phyloP scores from a whole-genome alignment of 2,329 filamentous ascomycete species.

The Penicillium sp. region DNA sequence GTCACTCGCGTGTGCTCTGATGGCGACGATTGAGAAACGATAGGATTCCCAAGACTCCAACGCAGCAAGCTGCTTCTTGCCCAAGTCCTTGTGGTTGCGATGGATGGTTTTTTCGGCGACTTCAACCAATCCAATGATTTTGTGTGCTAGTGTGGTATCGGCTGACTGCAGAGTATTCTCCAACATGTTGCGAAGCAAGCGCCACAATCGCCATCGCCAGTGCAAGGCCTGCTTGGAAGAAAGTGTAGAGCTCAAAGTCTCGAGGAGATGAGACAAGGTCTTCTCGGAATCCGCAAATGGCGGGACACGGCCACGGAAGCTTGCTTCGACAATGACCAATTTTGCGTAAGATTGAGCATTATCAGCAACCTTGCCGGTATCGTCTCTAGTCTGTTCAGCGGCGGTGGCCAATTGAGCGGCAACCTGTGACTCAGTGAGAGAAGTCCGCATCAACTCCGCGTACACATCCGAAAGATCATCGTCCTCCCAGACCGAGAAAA shows the following conservation, averaged over 20 bases:
- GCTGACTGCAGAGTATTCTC: conserved; percentile 29
- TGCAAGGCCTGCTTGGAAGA: conserved; percentile 32
- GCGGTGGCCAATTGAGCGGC: conserved; percentile 34
- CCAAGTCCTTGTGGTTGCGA: conserved; percentile 29
- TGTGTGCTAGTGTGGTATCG: conserved; percentile 20
- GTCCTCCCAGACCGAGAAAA: conserved; percentile 48
- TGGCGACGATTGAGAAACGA: conserved; percentile 32
- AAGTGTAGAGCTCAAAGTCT: conserved; percentile 30
- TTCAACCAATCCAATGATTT: conserved; percentile 27
- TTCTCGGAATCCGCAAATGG: conserved; percentile 26
- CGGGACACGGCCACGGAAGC: conserved; percentile 29
- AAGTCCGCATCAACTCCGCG: conserved; percentile 34
- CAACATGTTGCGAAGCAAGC: conserved; percentile 36
- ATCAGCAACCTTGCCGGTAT: conserved; percentile 29
- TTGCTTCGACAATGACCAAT: conserved; percentile 39
- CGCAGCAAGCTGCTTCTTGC: conserved; percentile 26
- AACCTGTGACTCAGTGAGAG: conserved; percentile 31
- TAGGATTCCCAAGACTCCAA: conserved; percentile 42
- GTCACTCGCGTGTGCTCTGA: conserved; percentile 22
- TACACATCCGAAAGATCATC: conserved; percentile 44
- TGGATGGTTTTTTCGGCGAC: conserved; percentile 32
- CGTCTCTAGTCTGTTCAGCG: conserved; percentile 27
- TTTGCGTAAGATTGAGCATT: conserved; percentile 35
- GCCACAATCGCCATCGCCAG: conserved; percentile 47
- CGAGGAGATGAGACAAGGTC: conserved; percentile 26